These are phyloP conservation scores for Parsonsia alboflavescens DNA, from an alignment of 257 asterid species.

Conservation along the genomic window DNA sequence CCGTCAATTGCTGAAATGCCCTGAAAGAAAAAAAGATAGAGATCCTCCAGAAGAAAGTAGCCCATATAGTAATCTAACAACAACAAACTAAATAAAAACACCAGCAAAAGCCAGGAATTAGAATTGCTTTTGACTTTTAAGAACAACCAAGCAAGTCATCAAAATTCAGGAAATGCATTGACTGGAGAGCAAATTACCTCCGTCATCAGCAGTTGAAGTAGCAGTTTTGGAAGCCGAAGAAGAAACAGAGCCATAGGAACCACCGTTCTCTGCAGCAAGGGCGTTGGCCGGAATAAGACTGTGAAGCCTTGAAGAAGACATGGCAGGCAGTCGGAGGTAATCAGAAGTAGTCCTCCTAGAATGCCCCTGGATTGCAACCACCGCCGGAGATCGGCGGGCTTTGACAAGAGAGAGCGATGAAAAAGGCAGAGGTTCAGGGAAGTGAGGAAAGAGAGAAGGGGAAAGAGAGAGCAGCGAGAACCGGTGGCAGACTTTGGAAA, in stretches of 20 bases:
- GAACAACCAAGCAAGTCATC: neutral
- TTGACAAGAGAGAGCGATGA: neutral
- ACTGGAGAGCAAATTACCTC: conserved; percentile 29
- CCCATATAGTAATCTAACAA: neutral
- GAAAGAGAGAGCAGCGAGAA: conserved; percentile 17
- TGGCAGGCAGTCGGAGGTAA: conserved; percentile 4
- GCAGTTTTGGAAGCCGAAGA: conserved; percentile 19
- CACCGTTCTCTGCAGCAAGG: conserved; percentile 38
- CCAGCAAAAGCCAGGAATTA: neutral
- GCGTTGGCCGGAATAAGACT: conserved; percentile 38
- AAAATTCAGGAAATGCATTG: neutral
- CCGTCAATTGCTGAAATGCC: neutral
- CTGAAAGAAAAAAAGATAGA: neutral
- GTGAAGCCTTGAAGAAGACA: conserved; percentile 33
- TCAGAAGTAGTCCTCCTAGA: neutral
- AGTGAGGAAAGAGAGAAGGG: conserved; percentile 20
- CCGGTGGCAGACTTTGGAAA: conserved; percentile 55
- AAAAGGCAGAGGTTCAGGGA: conserved; percentile 33
- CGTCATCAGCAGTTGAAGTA: conserved; percentile 26
- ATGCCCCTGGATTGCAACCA: neutral
- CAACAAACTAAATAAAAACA: neutral
- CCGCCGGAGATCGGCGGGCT: neutral
- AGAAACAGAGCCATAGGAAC: conserved; percentile 35
- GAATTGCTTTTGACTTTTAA: neutral
- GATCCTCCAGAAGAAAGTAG: neutral